Evolutionary conservation across 140 eudicot genomes (phyloP).

Genomic region (Erigeron philadelphicus): DNA sequence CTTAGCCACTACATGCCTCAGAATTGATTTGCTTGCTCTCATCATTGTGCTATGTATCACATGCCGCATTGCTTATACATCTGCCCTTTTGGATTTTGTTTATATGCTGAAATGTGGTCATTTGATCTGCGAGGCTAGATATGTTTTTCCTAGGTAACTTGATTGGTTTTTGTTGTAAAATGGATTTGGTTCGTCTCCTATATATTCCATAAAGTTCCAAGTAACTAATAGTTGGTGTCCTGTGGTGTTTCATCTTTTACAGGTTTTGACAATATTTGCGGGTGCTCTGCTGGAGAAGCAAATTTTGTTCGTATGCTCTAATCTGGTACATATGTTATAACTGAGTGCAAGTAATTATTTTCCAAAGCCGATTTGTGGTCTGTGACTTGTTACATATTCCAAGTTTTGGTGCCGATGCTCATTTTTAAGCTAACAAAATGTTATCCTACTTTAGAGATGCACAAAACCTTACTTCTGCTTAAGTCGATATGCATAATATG

Average conservation of each 20-base stretch:
- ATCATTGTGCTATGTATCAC: conserved; percentile 1
- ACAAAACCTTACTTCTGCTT: conserved; percentile 3
- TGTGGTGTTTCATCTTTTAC: conserved; percentile 27
- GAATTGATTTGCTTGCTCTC: neutral
- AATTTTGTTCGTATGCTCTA: conserved; percentile 82
- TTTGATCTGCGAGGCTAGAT: neutral
- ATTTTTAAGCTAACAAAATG: conserved; percentile 8
- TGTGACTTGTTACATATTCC: conserved; percentile 3
- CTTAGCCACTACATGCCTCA: conserved; percentile 6
- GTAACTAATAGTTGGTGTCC: conserved; percentile 3
- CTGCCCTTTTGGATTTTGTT: neutral
- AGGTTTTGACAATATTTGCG: conserved; percentile 86
- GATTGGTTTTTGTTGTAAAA: conserved; percentile 9
- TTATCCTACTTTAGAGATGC: conserved; percentile 14
- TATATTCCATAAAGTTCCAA: neutral
- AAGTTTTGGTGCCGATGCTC: conserved; percentile 4
- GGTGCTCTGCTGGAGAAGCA: conserved; percentile 97
- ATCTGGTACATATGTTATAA: conserved; percentile 59
- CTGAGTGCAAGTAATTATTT: conserved; percentile 6
- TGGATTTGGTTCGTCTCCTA: neutral
- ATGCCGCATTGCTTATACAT: neutral
- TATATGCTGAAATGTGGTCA: neutral
- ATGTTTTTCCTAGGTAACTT: neutral
- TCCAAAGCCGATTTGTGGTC: conserved; percentile 12
- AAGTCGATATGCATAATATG: conserved; percentile 8